Base-by-base conservation (phyloP, 345 rosid species). In the Lepidium aucheri region DNA sequence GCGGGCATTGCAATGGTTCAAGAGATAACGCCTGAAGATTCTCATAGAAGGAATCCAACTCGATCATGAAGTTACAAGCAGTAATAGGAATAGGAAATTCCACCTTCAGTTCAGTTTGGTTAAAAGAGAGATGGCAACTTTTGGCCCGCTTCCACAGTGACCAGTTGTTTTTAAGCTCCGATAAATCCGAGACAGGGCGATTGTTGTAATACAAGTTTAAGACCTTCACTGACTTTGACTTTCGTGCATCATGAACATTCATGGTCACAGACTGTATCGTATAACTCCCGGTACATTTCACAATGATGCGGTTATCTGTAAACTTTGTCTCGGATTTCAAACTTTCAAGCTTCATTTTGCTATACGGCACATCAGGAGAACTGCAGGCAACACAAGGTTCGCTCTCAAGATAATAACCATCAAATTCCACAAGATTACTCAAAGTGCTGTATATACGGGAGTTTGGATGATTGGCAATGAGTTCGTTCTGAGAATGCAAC, bases 331-430 rank as follows among this genome's bases (percentile, higher is more conserved):
- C 99, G 38, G 99, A 94, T 74, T 94, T 94, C 82, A 94, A 70
- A 77, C 89, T 90, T 79, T 94, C 99, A 46, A 94, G 85, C 83
- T 94, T 94, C 97, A 90, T 94, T 81, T 90, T 85, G 83, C 95
- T 82, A 46, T 90, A 94, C 13, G 97, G 99, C 39, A 94, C 97
- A 82, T 94, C 99, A 16, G 99, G 99, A 64, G 99, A 85, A 77
- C 99, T 94, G 83, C 99, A 94, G 59, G 97, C 85, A 61, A 94
- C 99, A 82, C 99, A 94, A 13, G 99, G 99, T 69, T 94, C 99
- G 55, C 96, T 94, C 84, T 94, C 99, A 57, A 94, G 97, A 82
- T 90, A 94, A 77, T 94, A 94, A 62, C 99, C 99, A 79, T 90
- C 99, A 72, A 94, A 94, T 65, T 90, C 99, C 73, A 94, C 97